phyloP scores from a whole-genome alignment of 2,329 filamentous ascomycete genomes.

The Clarireedia sp. region DNA sequence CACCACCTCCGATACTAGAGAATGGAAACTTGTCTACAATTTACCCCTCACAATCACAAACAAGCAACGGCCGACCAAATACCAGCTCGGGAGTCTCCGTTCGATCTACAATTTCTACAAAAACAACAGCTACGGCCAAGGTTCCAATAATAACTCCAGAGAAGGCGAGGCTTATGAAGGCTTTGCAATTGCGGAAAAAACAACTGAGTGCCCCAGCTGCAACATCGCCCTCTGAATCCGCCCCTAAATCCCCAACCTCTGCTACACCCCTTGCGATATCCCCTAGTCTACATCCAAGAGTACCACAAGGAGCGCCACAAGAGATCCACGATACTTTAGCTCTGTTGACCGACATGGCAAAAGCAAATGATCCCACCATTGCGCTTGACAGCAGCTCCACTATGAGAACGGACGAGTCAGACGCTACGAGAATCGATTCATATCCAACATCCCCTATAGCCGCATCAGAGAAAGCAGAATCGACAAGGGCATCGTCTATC shows the following conservation, averaged over 20 bases:
- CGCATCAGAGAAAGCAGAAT: conserved; percentile 48
- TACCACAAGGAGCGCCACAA: conserved; percentile 11
- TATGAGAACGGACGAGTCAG: conserved; percentile 29
- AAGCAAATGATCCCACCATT: conserved; percentile 44
- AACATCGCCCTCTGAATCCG: neutral
- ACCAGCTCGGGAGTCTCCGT: conserved; percentile 24
- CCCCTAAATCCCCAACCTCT: conserved; percentile 7
- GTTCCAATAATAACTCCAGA: conserved; percentile 65
- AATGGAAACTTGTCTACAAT: conserved; percentile 12
- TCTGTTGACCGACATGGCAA: conserved; percentile 29
- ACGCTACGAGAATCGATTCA: conserved; percentile 43
- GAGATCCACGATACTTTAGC: conserved; percentile 22
- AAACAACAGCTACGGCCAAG: conserved; percentile 24
- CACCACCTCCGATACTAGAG: conserved; percentile 22
- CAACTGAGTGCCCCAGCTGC: conserved; percentile 44
- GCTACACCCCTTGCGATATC: conserved; percentile 7
- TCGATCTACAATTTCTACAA: conserved; percentile 17
- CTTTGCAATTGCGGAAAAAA: conserved; percentile 80
- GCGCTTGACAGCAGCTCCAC: conserved; percentile 40
- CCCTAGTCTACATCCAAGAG: conserved; percentile 1
- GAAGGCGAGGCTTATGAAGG: conserved; percentile 88
- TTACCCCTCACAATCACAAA: conserved; percentile 25
- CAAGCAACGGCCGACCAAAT: conserved; percentile 29
- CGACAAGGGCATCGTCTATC: conserved; percentile 56
- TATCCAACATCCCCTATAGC: conserved; percentile 49